These are phyloP conservation scores for Calonectria fujianensis DNA, from an alignment of 2,329 filamentous ascomycete genomes.

Conservation along the genomic window DNA sequence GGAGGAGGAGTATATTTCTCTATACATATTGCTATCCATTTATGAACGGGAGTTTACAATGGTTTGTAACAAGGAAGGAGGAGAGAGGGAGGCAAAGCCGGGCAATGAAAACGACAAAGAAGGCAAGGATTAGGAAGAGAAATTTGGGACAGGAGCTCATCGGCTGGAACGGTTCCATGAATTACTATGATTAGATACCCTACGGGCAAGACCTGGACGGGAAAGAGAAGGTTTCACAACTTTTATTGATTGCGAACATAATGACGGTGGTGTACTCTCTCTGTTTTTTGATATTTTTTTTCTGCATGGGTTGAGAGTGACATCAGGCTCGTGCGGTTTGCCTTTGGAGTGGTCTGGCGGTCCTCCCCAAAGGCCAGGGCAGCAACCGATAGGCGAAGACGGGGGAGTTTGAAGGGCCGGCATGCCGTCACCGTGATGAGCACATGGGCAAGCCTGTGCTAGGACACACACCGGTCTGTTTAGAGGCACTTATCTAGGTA, in stretches of 20 bases:
- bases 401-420: background rate
- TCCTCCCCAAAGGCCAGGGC: background rate
- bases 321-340: background rate
- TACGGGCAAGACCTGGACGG: constrained; percentile 41
- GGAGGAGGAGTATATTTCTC: constrained; percentile 15
- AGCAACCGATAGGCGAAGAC: background rate
- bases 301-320: constrained; percentile 1
- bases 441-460: constrained; percentile 8
- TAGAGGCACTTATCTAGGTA: constrained; percentile 11
- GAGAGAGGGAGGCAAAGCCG: background rate
- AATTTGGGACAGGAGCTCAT: constrained; percentile 18
- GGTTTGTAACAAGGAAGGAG: background rate
- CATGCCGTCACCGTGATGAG: background rate
- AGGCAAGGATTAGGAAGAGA: background rate
- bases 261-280: background rate
- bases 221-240: constrained; percentile 46
- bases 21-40: constrained; percentile 22
- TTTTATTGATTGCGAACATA: constrained; percentile 43
- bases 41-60: constrained; percentile 21
- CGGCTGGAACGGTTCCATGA: constrained; percentile 38
- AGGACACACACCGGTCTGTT: constrained; percentile 24
- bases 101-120: constrained; percentile 4
- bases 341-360: no score
- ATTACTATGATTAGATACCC: constrained; percentile 43
- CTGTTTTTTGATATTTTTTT: background rate